Evolutionary conservation across 345 rosid species (phyloP), one percentile per base, ranked within the genome.

Genomic region (Noccaea bulbosa): DNA sequence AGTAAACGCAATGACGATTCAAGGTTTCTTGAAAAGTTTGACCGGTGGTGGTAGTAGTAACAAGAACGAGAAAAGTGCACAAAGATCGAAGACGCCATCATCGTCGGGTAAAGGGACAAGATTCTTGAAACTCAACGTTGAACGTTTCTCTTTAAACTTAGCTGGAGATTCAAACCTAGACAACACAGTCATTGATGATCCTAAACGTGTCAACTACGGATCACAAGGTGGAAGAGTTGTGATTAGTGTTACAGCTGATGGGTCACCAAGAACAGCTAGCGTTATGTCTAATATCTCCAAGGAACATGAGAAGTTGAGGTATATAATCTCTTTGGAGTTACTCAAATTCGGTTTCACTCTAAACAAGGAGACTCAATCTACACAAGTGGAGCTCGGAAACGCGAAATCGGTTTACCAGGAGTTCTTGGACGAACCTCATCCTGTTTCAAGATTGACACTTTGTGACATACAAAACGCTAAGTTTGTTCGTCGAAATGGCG

Each of bases 161-260:
- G 78, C 76, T 76, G 95, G 95, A 39, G 88, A 91, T 2, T 75
- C 88, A 11, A 78, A 69, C 77, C 58, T 89, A 82, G 96, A 94
- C 1, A 86, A 81, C 52, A 70, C 84, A 70, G 83, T 78, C 78
- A 81, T 91, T 71, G 87, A 79, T 9, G 99, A 94, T 83, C 96
- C 97, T 51, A 94, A 94, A 83, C 97, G 92, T 72, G 95, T 94
- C 63, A 91, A 91, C 77, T 91, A 89, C 83, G 99, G 99, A 62
- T 91, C 99, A 78, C 99, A 94, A 47, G 97, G 99, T 80, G 99
- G 95, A 47, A 84, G 81, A 73, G 81, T 82, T 73, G 64, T 89
- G 20, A 81, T 94, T 49, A 87, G 82, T 65, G 79, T 79, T 54
- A 84, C 83, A 52, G 88, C 85, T 74, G 99, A 88, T 73, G 97